Base-by-base conservation (phyloP, 345 rosid species). In the Camelina laxa region DNA sequence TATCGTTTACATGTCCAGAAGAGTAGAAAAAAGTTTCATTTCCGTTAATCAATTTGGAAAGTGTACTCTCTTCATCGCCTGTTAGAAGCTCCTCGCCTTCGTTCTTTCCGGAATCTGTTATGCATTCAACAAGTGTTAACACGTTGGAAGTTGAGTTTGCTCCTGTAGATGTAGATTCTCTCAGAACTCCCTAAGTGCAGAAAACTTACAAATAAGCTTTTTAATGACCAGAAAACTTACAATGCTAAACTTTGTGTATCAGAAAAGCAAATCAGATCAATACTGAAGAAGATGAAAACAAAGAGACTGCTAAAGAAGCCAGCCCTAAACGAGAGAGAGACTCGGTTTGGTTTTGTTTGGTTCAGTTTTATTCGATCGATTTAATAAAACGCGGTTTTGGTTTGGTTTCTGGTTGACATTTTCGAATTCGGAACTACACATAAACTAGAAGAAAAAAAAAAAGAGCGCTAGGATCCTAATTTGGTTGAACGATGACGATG, bases 61-160 rank as follows among this genome's bases (percentile, higher is more conserved):
- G 44, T 39, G 14, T 93, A 64, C 83, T 86, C 70, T 95, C 97
- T 70, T 95, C 98, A 24, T 95, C 96, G 72, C 91, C 93, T 2
- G 75, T 84, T 45, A 89, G 75, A 70, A 88, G 79, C 80, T 90
- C 97, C 69, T 86, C 90, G 33, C 76, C 67, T 60, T 86, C 84
- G 59, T 56, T 89, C 79, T 88, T 92, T 53, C 81, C 82, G 76
- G 84, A 71, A 67, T 90, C 92, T 38, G 82, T 76, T 55, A 82
- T 72, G 80, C 86, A 82, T 72, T 95, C 96, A 77, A 89, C 84
- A 15, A 95, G 84, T 20, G 84, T 88, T 77, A 82, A 92, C 41
- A 89, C 70, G 67, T 64, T 82, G 78, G 82, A 77, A 10, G 80
- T 70, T 20, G 89, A 75, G 68, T 78, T 81, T 36, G 81, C 72